A percentile compares a stretch with the other conserved stretches of the same genome.
These are phyloP conservation scores for Phytophthora capsici DNA, from an alignment of 352 stramenopile species.

Conservation along the genomic window DNA sequence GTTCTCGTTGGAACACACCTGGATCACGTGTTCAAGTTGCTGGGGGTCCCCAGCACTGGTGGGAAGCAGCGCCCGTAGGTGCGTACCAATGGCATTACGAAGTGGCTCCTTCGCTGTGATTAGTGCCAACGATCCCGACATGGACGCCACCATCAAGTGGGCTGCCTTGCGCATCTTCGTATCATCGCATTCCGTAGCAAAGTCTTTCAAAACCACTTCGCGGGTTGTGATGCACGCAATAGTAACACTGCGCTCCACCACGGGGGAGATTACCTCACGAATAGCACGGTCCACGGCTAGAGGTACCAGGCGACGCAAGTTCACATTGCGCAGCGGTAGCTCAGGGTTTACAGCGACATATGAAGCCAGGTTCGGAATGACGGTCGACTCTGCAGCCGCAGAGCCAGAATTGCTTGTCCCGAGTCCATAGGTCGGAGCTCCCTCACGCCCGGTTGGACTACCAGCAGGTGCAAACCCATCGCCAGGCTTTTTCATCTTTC, in stretches of 20 bases:
- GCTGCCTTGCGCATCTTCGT: slow-evolving; percentile 98
- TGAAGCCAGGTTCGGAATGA: slow-evolving; percentile 98
- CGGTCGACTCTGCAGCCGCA: slow-evolving; percentile 89
- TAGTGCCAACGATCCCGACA: slow-evolving; percentile 97
- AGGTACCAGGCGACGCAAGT: slow-evolving; percentile 96
- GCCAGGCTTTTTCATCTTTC: slow-evolving; percentile 61
- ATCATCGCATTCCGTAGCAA: slow-evolving; percentile 96
- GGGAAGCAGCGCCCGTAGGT: slow-evolving; percentile 94
- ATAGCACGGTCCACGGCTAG: slow-evolving; percentile 98
- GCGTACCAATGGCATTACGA: slow-evolving; percentile 96
- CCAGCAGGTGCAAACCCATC: slow-evolving; percentile 58
- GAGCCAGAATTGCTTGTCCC: slow-evolving; percentile 30
- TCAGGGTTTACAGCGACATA: slow-evolving; percentile 98
- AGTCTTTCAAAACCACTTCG: slow-evolving; percentile 99
- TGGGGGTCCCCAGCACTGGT: slow-evolving; percentile 85
- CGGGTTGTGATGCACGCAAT: slow-evolving; percentile 99
- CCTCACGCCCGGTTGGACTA: slow-evolving; percentile 58
- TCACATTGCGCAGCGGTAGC: slow-evolving; percentile 93
- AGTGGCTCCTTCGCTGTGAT: slow-evolving; percentile 98
- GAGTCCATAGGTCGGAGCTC: slow-evolving; percentile 36
- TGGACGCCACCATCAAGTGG: slow-evolving; percentile 98
- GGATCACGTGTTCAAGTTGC: slow-evolving; percentile 97
- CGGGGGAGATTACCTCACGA: slow-evolving; percentile 98
- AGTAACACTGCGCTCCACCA: slow-evolving; percentile 98
- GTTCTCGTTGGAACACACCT: slow-evolving; percentile 98